Percentiles rank a stretch among this genome's conserved stretches.
Conservation (phyloP, 2,329 filamentous ascomycete species). For the Hawksworthiomyces lignivorus region DNA sequence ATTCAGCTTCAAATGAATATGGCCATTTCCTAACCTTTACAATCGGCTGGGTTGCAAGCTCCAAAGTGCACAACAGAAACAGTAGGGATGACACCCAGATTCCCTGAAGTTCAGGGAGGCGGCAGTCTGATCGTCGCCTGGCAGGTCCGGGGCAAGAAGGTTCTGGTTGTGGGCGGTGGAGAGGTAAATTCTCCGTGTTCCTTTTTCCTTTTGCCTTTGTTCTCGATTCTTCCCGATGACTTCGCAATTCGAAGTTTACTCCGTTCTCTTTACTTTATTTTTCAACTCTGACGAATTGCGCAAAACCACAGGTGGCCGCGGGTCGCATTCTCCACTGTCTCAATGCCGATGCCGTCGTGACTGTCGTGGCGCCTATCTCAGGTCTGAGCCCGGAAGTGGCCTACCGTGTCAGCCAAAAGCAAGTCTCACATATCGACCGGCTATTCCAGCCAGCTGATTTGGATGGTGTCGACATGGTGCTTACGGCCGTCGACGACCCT, state of each 20-base stretch:
- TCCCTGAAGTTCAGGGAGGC: slow-evolving; percentile 77
- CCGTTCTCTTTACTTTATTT: too few species aligned
- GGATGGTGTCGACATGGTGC: slow-evolving; percentile 74
- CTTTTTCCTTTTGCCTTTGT: not conserved
- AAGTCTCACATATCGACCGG: slow-evolving; percentile 75
- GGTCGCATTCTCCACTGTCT: slow-evolving; percentile 90
- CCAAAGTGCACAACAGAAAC: too few species aligned
- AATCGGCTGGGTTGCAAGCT: not conserved
- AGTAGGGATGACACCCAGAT: slow-evolving; percentile 38
- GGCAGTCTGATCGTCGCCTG: slow-evolving; percentile 92
- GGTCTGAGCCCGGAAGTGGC: slow-evolving; percentile 86
- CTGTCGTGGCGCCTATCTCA: slow-evolving; percentile 69
- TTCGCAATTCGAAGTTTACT: too few species aligned
- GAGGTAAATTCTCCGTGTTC: slow-evolving; percentile 55
- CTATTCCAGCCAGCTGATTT: slow-evolving; percentile 83
- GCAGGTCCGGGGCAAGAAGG: slow-evolving; percentile 83
- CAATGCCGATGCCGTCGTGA: slow-evolving; percentile 88
- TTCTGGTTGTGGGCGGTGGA: slow-evolving; percentile 90
- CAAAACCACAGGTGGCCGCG: slow-evolving; percentile 94
- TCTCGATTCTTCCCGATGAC: too few species aligned
- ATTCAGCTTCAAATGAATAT: too few species aligned
- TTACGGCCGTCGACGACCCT: slow-evolving; percentile 89
- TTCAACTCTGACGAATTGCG: too few species aligned
- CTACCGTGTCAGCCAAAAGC: slow-evolving; percentile 64
- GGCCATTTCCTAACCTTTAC: not conserved